A percentile compares a stretch with the other conserved stretches of the same genome.
Conservation (phyloP, 2,329 filamentous ascomycete genomes). For the Trichoderma sp. region DNA sequence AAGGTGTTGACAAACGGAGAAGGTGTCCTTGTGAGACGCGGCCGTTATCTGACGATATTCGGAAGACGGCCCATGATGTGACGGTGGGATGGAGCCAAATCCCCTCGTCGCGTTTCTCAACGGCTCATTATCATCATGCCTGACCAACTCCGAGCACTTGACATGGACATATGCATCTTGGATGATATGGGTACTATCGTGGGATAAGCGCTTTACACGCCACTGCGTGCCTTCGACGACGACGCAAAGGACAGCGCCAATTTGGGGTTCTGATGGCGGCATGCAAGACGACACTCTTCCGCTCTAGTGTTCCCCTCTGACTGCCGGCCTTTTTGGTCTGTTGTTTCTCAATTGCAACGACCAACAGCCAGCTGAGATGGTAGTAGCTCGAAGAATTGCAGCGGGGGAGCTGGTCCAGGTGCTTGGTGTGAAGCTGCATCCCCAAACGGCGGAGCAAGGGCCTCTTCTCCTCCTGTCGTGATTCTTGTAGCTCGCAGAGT, state of each 20-base stretch:
- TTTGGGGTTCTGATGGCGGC: conserved; percentile 1
- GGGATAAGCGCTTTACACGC: conserved; percentile 16
- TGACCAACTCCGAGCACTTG: too few relatives aligned
- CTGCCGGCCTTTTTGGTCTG: neutral
- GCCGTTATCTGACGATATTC: conserved; percentile 16
- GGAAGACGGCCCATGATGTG: neutral
- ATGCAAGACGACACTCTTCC: conserved; percentile 12
- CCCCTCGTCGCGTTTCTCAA: neutral
- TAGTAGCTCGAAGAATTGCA: neutral
- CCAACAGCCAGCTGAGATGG: conserved; percentile 1
- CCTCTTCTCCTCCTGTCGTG: neutral
- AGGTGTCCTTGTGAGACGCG: conserved; percentile 8
- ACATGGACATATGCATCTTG: neutral
- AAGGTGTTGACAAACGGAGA: conserved; percentile 2
- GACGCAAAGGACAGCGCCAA: neutral
- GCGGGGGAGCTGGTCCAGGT: neutral
- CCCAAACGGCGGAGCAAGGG: neutral
- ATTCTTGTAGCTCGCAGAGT: too few relatives aligned
- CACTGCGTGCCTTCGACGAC: neutral
- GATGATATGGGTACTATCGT: neutral
- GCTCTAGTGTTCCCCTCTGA: neutral
- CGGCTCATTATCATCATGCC: too few relatives aligned
- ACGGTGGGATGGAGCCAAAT: neutral
- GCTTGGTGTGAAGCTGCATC: neutral
- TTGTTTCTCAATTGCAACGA: neutral